phyloP scores from a whole-genome alignment of 176 grass and related monocot genomes.

The Oryza meyeriana region DNA sequence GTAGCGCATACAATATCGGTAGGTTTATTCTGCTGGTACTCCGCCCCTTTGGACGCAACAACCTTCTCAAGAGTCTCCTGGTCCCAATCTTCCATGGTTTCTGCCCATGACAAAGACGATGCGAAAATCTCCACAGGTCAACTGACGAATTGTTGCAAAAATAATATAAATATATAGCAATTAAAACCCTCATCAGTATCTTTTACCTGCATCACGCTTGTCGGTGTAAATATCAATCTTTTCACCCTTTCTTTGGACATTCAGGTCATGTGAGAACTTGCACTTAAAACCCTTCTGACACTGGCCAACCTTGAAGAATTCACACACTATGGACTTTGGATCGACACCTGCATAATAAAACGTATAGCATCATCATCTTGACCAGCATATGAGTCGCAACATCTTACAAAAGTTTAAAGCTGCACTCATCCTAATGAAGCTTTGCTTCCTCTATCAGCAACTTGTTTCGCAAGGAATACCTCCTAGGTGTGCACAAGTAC shows the following conservation, averaged over 20 bases:
- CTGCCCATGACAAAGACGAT: slow-evolving; percentile 38
- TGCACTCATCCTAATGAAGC: neutral
- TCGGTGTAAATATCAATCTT: slow-evolving; percentile 98
- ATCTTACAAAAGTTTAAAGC: neutral
- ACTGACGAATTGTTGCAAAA: neutral
- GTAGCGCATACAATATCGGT: slow-evolving; percentile 86
- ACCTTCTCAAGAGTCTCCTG: slow-evolving; percentile 98
- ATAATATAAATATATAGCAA: neutral
- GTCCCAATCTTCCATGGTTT: slow-evolving; percentile 99
- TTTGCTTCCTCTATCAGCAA: neutral
- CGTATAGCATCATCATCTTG: slow-evolving; percentile 10
- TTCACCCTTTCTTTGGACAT: slow-evolving; percentile 98
- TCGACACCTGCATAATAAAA: slow-evolving; percentile 73
- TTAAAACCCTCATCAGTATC: neutral
- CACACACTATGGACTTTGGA: slow-evolving; percentile 92
- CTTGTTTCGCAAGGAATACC: neutral
- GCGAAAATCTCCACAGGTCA: neutral
- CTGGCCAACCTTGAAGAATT: slow-evolving; percentile 95
- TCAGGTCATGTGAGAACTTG: slow-evolving; percentile 96
- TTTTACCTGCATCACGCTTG: slow-evolving; percentile 73
- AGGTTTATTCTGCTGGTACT: slow-evolving; percentile 98
- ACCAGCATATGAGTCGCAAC: slow-evolving; percentile 3
- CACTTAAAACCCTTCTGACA: slow-evolving; percentile 96
- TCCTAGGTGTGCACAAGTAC: neutral
- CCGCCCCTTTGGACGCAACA: slow-evolving; percentile 68